Evolutionary conservation across 2,329 filamentous ascomycete species (phyloP).

Genomic region (Diplocarpon mali): DNA sequence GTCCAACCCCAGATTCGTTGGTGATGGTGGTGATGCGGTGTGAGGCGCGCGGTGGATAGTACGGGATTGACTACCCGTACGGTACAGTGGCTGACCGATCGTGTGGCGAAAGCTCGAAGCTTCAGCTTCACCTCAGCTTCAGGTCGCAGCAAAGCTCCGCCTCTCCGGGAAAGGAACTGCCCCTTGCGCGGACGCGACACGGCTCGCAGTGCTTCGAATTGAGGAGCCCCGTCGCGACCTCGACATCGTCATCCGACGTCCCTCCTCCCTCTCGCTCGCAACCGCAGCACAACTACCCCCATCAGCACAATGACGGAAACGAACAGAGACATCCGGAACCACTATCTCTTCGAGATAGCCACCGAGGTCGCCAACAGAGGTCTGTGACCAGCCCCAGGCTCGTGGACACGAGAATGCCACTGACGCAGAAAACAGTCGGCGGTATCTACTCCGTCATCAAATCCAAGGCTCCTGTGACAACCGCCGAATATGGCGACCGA

Average conservation of each 20-base stretch:
- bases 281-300: not conserved
- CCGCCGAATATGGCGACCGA: conserved; percentile 93
- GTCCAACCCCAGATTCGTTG: no score
- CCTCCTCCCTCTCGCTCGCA: not conserved
- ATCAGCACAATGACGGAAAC: conserved; percentile 9
- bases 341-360: conserved; percentile 91
- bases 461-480: conserved; percentile 95
- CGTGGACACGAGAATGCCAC: not conserved
- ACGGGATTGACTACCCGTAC: no score
- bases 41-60: no score
- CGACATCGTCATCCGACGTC: not conserved
- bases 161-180: not conserved
- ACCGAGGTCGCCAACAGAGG: conserved; percentile 96
- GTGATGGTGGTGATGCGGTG: no score
- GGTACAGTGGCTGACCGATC: no score
- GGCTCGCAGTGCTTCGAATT: no score
- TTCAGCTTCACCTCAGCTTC: no score
- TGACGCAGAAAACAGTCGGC: conserved; percentile 53
- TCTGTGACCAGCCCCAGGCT: conserved; percentile 33
- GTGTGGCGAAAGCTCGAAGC: no score
- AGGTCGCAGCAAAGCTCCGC: no score
- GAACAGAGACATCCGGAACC: conserved; percentile 71
- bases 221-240: not conserved
- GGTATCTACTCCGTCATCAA: conserved; percentile 99
- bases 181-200: not conserved